phyloP scores from a whole-genome alignment of 306 rosid species.

The Lupinus albus region DNA sequence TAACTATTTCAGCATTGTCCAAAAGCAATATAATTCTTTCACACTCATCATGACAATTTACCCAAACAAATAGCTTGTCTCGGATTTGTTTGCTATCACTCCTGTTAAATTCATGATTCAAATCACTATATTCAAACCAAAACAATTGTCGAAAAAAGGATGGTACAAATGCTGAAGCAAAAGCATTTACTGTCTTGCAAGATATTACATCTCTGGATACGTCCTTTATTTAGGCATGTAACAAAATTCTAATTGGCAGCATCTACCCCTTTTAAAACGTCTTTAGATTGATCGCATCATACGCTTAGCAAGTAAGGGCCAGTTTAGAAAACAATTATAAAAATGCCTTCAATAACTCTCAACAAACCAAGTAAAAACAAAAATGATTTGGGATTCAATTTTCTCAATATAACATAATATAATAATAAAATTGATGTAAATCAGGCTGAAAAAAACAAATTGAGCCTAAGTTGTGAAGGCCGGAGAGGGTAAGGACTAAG shows the following conservation, averaged over 20 bases:
- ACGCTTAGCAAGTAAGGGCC: neutral
- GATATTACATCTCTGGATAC: too few species aligned
- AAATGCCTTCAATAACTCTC: neutral
- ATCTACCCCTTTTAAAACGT: conserved; percentile 17
- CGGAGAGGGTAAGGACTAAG: neutral
- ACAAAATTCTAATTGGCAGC: neutral
- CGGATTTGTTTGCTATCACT: neutral
- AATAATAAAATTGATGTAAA: conserved; percentile 9
- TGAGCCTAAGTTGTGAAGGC: conserved; percentile 18
- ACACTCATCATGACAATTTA: neutral
- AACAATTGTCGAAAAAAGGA: neutral
- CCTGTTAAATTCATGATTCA: conserved; percentile 33
- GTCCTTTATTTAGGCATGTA: neutral
- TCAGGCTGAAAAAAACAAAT: neutral
- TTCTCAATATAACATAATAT: conserved; percentile 11
- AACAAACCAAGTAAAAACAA: neutral
- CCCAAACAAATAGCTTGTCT: conserved; percentile 1
- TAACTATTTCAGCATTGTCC: neutral
- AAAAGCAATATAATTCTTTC: conserved; percentile 13
- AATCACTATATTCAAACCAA: conserved; percentile 19
- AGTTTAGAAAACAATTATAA: neutral
- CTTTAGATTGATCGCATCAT: conserved; percentile 8
- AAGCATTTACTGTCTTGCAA: conserved; percentile 1
- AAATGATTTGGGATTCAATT: neutral
- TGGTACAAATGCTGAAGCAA: conserved; percentile 30